Base-by-base conservation (phyloP, 805 yeast genomes). In the Candida ortonii region DNA sequence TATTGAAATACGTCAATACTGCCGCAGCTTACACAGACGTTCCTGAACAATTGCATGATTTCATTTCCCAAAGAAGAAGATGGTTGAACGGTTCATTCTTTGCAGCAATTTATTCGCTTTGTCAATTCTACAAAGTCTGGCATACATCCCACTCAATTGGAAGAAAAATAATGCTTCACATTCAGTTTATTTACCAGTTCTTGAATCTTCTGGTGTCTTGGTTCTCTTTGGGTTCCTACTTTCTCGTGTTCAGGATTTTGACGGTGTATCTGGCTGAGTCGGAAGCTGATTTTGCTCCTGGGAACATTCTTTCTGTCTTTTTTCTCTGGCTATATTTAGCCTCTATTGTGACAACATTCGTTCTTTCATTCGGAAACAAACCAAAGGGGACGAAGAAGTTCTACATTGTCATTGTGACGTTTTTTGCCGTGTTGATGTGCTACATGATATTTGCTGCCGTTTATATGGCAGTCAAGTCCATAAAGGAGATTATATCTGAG, bases 81-180 rank as follows among this genome's bases (percentile, higher is more conserved):
- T 93, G 97, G 97, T 73, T 90, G 46, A 90, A 90, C 58, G 97
- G 97, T 36, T 88, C 97, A 0, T 84, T 93, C 53, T 90, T 93
- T 64, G 97, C 97, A 0, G 93, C 95, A 7, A 70, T 88, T 38
- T 90, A 93, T 56, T 79, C 97, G 0, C 73, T 86, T 36, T 73
- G 78, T 39, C 95, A 89, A 59, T 79, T 80, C 58, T 75, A 74
- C 46, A 74, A 77, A 43, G 72, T 93, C 29, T 84, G 95, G 89
- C 57, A 68, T 2, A 80, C 95, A 12, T 79, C 81, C 14, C 98
- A 90, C 60, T 71, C 81, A 7, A 42, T 74, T 15, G 48, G 62
- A 2, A 71, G 97, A 43, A 87, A 87, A 52, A 47, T 87, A 22
- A 65, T 80, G 52, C 62, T 90, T 29, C 85, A 79, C 40, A 53